A percentile compares a stretch with the other conserved stretches of the same genome.
Evolutionary conservation across 345 rosid genomes (phyloP).

Genomic region (Rhizophora apiculata): DNA sequence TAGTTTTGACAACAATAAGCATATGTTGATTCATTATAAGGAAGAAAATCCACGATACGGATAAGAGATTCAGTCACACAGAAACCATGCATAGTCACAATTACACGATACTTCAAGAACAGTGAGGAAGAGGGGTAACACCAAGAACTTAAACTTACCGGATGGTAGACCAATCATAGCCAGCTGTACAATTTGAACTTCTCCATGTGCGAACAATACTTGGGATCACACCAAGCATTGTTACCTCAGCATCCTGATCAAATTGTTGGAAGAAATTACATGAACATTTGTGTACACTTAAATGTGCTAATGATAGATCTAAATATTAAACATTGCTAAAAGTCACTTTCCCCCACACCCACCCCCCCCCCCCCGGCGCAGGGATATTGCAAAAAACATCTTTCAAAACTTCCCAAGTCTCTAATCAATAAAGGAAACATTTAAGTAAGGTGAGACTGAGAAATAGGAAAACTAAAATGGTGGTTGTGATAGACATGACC

Average conservation of each 20-base stretch:
- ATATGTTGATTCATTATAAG: slow-evolving; percentile 15
- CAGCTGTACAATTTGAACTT: slow-evolving; percentile 58
- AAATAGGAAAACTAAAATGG: background rate
- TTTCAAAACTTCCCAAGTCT: too few relatives aligned
- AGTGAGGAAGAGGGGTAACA: background rate
- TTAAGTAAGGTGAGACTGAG: too few relatives aligned
- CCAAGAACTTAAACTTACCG: slow-evolving; percentile 48
- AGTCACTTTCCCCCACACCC: too few relatives aligned
- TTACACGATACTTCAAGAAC: background rate
- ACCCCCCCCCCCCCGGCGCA: too few relatives aligned
- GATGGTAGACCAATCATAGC: slow-evolving; percentile 92
- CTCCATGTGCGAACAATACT: slow-evolving; percentile 92
- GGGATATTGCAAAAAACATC: too few relatives aligned
- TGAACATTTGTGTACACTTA: background rate
- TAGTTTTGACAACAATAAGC: slow-evolving; percentile 26
- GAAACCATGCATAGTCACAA: background rate
- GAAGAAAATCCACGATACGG: slow-evolving; percentile 5
- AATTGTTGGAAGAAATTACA: slow-evolving; percentile 15
- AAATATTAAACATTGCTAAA: too few relatives aligned
- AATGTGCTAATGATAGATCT: background rate
- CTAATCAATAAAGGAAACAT: too few relatives aligned
- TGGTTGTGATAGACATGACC: background rate
- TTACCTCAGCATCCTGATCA: slow-evolving; percentile 82
- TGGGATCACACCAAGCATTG: slow-evolving; percentile 96
- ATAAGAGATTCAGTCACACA: background rate